Evolutionary conservation across 2,329 filamentous ascomycete species (phyloP).

Genomic region (Talaromyces marneffei): DNA sequence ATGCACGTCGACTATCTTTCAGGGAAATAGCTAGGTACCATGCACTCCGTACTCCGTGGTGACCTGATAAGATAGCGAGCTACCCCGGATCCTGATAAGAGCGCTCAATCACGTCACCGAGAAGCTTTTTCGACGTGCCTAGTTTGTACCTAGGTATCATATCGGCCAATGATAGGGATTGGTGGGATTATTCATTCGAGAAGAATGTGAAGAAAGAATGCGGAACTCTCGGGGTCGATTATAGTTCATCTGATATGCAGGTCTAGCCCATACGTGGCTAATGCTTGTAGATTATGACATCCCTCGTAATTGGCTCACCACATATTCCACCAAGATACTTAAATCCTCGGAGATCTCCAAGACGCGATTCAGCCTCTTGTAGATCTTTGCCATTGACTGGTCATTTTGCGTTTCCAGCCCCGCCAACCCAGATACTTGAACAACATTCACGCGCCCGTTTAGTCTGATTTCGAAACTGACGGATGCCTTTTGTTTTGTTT

Average conservation of each 20-base stretch:
- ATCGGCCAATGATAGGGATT: background rate
- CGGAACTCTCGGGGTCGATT: background rate
- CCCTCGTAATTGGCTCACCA: constrained; percentile 32
- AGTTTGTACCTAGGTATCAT: background rate
- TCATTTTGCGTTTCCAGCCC: constrained; percentile 16
- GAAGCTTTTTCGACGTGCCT: background rate
- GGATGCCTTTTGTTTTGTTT: constrained; percentile 22
- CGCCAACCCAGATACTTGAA: constrained; percentile 33
- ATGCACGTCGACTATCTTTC: background rate
- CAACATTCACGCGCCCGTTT: constrained; percentile 37
- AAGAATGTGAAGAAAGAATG: constrained; percentile 1
- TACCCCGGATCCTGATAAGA: constrained; percentile 8
- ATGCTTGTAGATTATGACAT: background rate
- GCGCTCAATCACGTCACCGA: background rate
- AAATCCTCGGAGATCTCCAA: constrained; percentile 42
- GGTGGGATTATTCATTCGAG: background rate
- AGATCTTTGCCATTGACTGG: constrained; percentile 17
- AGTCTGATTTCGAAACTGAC: constrained; percentile 36
- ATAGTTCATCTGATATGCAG: background rate
- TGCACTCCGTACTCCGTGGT: background rate
- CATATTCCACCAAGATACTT: constrained; percentile 41
- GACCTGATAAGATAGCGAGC: background rate
- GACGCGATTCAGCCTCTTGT: constrained; percentile 30
- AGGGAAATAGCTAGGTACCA: background rate
- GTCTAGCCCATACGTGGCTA: background rate